Base-by-base conservation (phyloP, 2,329 filamentous ascomycete genomes). In the Pseudocercospora cruenta region DNA sequence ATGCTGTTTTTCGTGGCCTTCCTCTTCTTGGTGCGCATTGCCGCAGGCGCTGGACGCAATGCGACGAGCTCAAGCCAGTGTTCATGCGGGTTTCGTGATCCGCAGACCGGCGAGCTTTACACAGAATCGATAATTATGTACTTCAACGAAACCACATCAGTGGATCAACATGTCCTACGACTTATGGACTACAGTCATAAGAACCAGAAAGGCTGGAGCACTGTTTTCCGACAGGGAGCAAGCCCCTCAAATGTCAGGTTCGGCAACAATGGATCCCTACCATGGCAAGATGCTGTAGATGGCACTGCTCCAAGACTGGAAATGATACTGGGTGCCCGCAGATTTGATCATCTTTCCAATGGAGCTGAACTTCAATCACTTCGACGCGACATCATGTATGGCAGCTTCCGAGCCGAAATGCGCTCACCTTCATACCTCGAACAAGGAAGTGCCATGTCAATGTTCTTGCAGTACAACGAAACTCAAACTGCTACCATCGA, bases 101-200 rank as follows among this genome's bases (percentile, higher is more conserved):
- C 71, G 0, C 65, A 70, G 7, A 79, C 78, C 2, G 70, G 76
- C 8, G 69, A 77, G 19, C 68, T 82, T 10, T 84, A 80, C 67
- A 85, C 82, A 0, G 82, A 85, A 53, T 80, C 80, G 7, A 77
- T 82, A 26, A 82, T 84, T 57, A 75, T 81, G 4, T 85, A 84
- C 72, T 85, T 85, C 77, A 85, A 85, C 69, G 83, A 84, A 66
- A 82, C 82, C 2, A 70, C 70, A 7, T 73, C 61, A 16, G 63
- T 80, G 12, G 70, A 74, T 21, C 76, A 77, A 19, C 61, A 70
- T 2, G 75, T 79, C 16, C 81, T 84, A 63, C 59, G 79, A 7
- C 72, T 78, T 6, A 77, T 82, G 64, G 70, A 78, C 22, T 85
- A 80, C 69, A 72, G 74, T 58, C 77, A 84, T 70, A 77, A 76